phyloP scores from a whole-genome alignment of 1,284 basidiomycete species.

The Puccinia hordei region DNA sequence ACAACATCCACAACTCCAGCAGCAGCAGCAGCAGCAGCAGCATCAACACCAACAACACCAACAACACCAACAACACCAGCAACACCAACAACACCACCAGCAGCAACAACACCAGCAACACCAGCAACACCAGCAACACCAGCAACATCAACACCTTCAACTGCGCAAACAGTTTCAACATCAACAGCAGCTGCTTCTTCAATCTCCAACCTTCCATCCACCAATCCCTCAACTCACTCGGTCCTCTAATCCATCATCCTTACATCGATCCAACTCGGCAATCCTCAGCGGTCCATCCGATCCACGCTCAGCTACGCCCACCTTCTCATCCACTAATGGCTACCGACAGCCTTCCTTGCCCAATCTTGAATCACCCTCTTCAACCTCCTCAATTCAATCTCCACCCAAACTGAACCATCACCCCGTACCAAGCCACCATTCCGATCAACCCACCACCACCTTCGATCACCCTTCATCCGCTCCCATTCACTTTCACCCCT shows the following conservation, averaged over 20 bases:
- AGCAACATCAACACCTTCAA: conserved; percentile 5
- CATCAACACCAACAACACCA: conserved; percentile 48
- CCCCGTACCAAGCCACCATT: not conserved
- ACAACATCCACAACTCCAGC: conserved; percentile 5
- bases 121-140: conserved; percentile 52
- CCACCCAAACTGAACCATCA: conserved; percentile 1
- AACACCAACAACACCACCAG: conserved; percentile 55
- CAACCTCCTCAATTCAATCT: conserved; percentile 8
- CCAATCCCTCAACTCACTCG: not conserved
- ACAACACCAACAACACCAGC: conserved; percentile 57
- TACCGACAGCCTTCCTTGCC: not conserved
- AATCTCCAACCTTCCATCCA: conserved; percentile 20
- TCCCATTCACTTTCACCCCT: not conserved
- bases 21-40: conserved; percentile 41
- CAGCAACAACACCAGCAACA: conserved; percentile 47
- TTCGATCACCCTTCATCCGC: conserved; percentile 1
- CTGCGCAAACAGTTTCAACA: conserved; percentile 36
- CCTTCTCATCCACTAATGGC: conserved; percentile 8
- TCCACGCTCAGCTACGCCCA: conserved; percentile 21
- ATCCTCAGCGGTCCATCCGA: not conserved
- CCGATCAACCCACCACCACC: conserved; percentile 17
- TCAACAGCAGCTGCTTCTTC: conserved; percentile 1
- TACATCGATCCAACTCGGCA: conserved; percentile 16
- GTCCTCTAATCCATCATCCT: not conserved
- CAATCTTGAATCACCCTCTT: conserved; percentile 4